Conservation (phyloP, 345 rosid genomes). For the Geranium brycei region DNA sequence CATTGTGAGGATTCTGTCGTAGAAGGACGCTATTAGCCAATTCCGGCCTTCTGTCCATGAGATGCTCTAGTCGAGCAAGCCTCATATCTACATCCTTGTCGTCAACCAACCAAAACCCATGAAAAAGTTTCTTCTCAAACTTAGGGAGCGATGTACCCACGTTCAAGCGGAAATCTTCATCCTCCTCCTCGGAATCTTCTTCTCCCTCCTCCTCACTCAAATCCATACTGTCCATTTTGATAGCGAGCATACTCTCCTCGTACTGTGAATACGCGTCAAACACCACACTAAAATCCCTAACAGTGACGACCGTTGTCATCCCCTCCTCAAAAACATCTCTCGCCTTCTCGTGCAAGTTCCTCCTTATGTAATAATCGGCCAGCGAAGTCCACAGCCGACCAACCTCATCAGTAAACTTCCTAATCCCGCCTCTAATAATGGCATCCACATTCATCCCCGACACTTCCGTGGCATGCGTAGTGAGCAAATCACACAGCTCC, state of each 20-base stretch:
- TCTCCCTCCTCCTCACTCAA: conserved; percentile 58
- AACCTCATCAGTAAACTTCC: conserved; percentile 86
- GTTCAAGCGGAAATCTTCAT: conserved; percentile 60
- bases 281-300: conserved; percentile 85
- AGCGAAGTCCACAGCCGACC: conserved; percentile 92
- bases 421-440: conserved; percentile 86
- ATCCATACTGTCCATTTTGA: conserved; percentile 55
- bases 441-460: conserved; percentile 92
- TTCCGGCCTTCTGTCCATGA: conserved; percentile 81
- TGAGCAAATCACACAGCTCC: conserved; percentile 80
- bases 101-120: conserved; percentile 80
- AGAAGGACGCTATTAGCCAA: conserved; percentile 85
- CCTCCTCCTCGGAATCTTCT: conserved; percentile 24
- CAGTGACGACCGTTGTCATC: conserved; percentile 83
- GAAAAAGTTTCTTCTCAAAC: conserved; percentile 68
- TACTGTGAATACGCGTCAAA: conserved; percentile 77
- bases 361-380: conserved; percentile 88
- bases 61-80: conserved; percentile 65
- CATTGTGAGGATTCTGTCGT: conserved; percentile 94
- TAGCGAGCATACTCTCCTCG: conserved; percentile 66
- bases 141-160: conserved; percentile 34
- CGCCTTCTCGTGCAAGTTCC: conserved; percentile 75
- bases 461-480: conserved; percentile 67
- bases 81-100: conserved; percentile 77
- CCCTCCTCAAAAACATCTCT: conserved; percentile 95